Conservation (phyloP, 805 yeast genomes). For the Ogataea degrootiae region DNA sequence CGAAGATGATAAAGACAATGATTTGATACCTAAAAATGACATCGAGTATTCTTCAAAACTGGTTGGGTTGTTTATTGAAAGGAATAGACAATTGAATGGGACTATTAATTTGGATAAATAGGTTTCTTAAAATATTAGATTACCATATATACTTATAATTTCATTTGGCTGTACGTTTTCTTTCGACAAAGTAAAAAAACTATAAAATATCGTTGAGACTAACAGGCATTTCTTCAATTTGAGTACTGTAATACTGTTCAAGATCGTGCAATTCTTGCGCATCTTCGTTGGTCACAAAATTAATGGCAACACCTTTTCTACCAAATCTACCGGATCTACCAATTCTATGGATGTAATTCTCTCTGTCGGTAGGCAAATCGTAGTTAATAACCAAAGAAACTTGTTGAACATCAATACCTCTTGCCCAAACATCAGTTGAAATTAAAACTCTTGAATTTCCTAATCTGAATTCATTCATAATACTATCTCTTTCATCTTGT, state of each 20-base stretch:
- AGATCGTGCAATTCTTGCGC: constrained; percentile 72
- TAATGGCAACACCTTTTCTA: constrained; percentile 96
- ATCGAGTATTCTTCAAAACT: constrained; percentile 18
- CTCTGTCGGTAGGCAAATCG: constrained; percentile 85
- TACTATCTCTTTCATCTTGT: constrained; percentile 87
- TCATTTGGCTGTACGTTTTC: too few species aligned
- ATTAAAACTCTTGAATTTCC: constrained; percentile 92
- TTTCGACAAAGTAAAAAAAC: neutral
- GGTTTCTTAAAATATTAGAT: too few species aligned
- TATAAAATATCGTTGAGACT: constrained; percentile 23
- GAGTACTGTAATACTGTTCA: constrained; percentile 84
- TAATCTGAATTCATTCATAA: constrained; percentile 93
- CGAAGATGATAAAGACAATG: constrained; percentile 13
- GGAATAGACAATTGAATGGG: constrained; percentile 17
- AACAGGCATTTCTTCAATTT: constrained; percentile 89
- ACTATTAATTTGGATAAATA: constrained; percentile 1
- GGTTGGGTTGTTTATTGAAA: constrained; percentile 16
- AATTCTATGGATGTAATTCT: constrained; percentile 94
- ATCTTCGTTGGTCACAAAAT: constrained; percentile 83
- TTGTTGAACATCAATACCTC: constrained; percentile 98
- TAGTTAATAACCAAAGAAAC: constrained; percentile 92
- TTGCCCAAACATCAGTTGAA: constrained; percentile 92
- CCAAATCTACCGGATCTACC: constrained; percentile 99
- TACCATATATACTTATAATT: neutral
- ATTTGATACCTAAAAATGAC: constrained; percentile 19